Conservation (phyloP, 1,284 basidiomycete genomes). For the Ganoderma lingzhi region DNA sequence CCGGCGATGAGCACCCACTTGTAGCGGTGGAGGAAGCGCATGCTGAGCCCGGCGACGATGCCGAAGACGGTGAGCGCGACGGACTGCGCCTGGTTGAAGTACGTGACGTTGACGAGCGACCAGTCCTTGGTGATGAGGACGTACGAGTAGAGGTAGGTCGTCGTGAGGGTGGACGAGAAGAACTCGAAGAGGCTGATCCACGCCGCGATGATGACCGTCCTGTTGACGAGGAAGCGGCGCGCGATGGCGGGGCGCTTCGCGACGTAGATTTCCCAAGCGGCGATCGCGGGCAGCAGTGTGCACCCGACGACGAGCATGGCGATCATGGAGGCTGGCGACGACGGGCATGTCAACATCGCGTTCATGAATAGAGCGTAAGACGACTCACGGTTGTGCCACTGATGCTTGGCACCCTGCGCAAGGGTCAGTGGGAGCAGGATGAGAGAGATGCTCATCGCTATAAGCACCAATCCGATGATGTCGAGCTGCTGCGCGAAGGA, state of each 20-base stretch:
- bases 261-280: slow-evolving; percentile 57
- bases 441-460: slow-evolving; percentile 59
- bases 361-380: not conserved
- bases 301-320: slow-evolving; percentile 62
- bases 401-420: slow-evolving; percentile 45
- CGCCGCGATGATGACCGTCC: slow-evolving; percentile 65
- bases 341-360: not conserved
- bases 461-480: slow-evolving; percentile 63
- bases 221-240: slow-evolving; percentile 63
- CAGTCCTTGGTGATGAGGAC: slow-evolving; percentile 68
- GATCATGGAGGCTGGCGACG: slow-evolving; percentile 56
- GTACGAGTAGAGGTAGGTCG: slow-evolving; percentile 68
- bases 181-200: slow-evolving; percentile 79
- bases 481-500: slow-evolving; percentile 60
- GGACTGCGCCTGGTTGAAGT: slow-evolving; percentile 64
- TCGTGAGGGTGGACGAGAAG: slow-evolving; percentile 69
- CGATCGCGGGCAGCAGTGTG: slow-evolving; percentile 53
- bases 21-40: slow-evolving; percentile 64
- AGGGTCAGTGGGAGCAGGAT: slow-evolving; percentile 71
- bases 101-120: slow-evolving; percentile 59
- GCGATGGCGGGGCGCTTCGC: slow-evolving; percentile 62
- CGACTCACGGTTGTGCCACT: slow-evolving; percentile 45
- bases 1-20: slow-evolving; percentile 73
- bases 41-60: slow-evolving; percentile 63
- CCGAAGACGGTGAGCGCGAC: slow-evolving; percentile 73